Conservation (phyloP, 352 stramenopile species). For the Phytophthora agathidicida region DNA sequence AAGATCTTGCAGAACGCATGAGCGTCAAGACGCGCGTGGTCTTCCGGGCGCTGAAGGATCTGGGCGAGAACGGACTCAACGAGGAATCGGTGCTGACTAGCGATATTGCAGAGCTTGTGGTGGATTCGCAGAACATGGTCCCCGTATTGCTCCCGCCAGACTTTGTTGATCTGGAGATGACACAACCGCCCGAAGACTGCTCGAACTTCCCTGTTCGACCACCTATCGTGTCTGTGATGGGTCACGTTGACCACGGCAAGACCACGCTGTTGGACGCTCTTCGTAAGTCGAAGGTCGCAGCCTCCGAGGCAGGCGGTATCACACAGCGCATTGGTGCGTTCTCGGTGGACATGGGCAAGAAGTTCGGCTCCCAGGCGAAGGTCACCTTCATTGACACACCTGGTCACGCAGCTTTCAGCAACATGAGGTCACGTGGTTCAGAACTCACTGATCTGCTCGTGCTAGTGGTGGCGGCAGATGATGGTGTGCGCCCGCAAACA, state of each 20-base stretch:
- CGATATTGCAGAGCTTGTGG: constrained; percentile 81
- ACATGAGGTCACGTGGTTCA: constrained; percentile 96
- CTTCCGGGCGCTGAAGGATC: constrained; percentile 62
- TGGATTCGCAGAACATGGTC: constrained; percentile 88
- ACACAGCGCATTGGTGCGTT: constrained; percentile 99
- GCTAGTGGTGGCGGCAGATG: constrained; percentile 98
- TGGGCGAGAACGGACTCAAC: constrained; percentile 71
- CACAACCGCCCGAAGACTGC: constrained; percentile 62
- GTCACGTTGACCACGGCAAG: constrained; percentile 99
- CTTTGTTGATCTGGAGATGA: constrained; percentile 84
- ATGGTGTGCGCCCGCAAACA: constrained; percentile 99
- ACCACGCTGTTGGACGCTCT: constrained; percentile 98
- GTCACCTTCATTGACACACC: constrained; percentile 99
- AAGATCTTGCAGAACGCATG: constrained; percentile 84
- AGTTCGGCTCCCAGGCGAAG: constrained; percentile 57
- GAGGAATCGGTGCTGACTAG: constrained; percentile 78
- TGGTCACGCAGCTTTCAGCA: constrained; percentile 98
- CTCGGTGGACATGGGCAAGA: constrained; percentile 93
- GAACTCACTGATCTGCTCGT: constrained; percentile 98
- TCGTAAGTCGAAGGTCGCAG: constrained; percentile 92
- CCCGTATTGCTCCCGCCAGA: constrained; percentile 80
- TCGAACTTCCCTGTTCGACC: constrained; percentile 69
- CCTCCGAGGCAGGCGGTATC: constrained; percentile 98
- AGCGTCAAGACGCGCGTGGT: constrained; percentile 75
- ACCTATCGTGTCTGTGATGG: constrained; percentile 99